These are phyloP conservation scores for Boletus vermiculosoides DNA, from an alignment of 768 basidiomycete genomes.

Conservation along the genomic window DNA sequence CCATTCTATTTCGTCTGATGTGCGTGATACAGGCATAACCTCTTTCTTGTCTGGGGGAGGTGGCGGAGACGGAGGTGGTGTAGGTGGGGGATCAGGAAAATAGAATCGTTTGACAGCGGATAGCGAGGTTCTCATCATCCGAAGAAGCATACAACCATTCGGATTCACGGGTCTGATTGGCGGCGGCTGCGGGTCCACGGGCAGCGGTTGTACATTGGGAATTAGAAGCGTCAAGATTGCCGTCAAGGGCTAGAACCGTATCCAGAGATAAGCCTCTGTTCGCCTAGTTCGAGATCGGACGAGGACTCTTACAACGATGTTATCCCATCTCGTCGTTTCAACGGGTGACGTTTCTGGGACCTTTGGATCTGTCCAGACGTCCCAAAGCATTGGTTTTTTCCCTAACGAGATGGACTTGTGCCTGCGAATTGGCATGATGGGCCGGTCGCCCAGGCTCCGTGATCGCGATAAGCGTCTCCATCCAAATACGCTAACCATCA, in stretches of 20 bases:
- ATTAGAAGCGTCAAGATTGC: slow-evolving; percentile 11
- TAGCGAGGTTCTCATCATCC: neutral
- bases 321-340: slow-evolving; percentile 36
- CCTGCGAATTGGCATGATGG: neutral
- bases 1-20: slow-evolving; percentile 1
- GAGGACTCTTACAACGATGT: slow-evolving; percentile 38
- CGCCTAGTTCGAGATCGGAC: neutral
- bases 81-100: neutral
- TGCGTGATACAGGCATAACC: neutral
- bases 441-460: slow-evolving; percentile 15
- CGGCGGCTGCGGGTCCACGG: neutral
- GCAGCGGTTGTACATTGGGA: neutral
- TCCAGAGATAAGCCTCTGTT: neutral
- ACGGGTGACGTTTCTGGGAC: neutral
- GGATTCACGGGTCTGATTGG: neutral
- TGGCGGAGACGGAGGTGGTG: neutral
- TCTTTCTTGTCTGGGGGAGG: neutral
- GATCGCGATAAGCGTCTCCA: slow-evolving; percentile 38
- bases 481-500: slow-evolving; percentile 48
- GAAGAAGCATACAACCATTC: neutral
- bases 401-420: slow-evolving; percentile 8
- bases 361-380: slow-evolving; percentile 34
- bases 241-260: slow-evolving; percentile 24
- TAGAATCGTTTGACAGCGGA: slow-evolving; percentile 5
- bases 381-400: slow-evolving; percentile 46